A percentile compares a stretch with the other conserved stretches of the same genome.
phyloP scores from a whole-genome alignment of 768 basidiomycete species.

The Pulveroboletus ravenelii region DNA sequence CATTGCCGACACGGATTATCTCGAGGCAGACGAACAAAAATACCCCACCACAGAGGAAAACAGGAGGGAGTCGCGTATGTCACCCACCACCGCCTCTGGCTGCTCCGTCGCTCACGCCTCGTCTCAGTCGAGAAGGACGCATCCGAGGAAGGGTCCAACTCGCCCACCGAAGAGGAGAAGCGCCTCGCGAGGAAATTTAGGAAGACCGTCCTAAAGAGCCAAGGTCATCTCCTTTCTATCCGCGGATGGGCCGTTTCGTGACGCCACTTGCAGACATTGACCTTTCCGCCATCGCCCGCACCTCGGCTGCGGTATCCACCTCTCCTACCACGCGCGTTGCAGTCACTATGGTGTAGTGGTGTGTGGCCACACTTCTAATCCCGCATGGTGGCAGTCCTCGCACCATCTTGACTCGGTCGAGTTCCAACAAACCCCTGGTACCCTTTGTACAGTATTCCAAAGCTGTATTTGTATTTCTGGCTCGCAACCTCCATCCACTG shows the following conservation, averaged over 20 bases:
- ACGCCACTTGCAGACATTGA: conserved; percentile 38
- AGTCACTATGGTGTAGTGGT: conserved; percentile 20
- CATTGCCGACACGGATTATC: conserved; percentile 55
- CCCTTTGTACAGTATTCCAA: conserved; percentile 5
- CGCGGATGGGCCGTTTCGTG: background rate
- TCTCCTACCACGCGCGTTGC: conserved; percentile 37
- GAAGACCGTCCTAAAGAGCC: conserved; percentile 65
- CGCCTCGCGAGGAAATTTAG: conserved; percentile 62
- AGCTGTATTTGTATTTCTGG: conserved; percentile 20
- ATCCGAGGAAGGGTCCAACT: conserved; percentile 37
- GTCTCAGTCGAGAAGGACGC: conserved; percentile 23
- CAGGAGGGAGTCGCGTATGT: conserved; percentile 21
- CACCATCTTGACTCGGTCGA: background rate
- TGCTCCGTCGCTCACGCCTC: conserved; percentile 6
- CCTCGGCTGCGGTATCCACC: conserved; percentile 64
- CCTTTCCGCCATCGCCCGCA: conserved; percentile 77
- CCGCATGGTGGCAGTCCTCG: background rate
- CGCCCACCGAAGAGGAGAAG: conserved; percentile 59
- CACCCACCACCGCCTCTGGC: background rate
- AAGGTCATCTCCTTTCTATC: conserved; percentile 33
- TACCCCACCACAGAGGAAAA: conserved; percentile 36
- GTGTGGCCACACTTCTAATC: background rate
- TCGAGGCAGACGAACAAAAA: conserved; percentile 56
- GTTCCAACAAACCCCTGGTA: background rate
- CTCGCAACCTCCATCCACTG: background rate